Conservation (phyloP, 129 eudicot species). For the Escallonia rubra region DNA sequence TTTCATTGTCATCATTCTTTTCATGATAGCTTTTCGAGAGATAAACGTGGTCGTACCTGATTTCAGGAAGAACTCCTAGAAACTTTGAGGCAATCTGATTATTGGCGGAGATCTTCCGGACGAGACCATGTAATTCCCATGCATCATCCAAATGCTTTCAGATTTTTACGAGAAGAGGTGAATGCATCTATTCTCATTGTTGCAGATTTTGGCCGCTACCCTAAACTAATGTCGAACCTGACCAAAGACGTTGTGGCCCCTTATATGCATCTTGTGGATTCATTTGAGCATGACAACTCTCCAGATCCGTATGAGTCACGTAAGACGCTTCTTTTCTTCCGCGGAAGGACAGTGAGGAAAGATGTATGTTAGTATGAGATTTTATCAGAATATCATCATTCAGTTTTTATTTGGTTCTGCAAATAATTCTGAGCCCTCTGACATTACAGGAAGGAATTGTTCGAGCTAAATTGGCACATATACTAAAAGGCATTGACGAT, state of each 20-base stretch:
- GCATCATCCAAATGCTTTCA: conserved; percentile 99
- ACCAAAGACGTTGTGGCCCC: conserved; percentile 96
- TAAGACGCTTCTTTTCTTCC: conserved; percentile 74
- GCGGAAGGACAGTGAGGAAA: conserved; percentile 84
- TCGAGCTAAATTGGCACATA: conserved; percentile 61
- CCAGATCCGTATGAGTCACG: conserved; percentile 80
- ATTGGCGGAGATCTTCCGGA: conserved; percentile 81
- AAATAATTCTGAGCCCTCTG: conserved; percentile 7
- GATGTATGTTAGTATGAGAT: conserved; percentile 51
- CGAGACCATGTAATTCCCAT: conserved; percentile 94
- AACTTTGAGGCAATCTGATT: conserved; percentile 51
- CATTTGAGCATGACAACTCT: conserved; percentile 50
- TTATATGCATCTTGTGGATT: conserved; percentile 84
- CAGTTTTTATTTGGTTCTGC: not conserved
- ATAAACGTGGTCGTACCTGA: conserved; percentile 11
- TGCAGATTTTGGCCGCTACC: conserved; percentile 91
- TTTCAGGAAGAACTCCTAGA: conserved; percentile 72
- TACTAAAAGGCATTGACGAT: conserved; percentile 47
- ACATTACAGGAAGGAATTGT: conserved; percentile 72
- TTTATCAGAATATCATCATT: not conserved
- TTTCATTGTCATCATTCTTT: not conserved
- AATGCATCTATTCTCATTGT: conserved; percentile 85
- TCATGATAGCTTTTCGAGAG: not conserved
- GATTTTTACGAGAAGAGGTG: conserved; percentile 66
- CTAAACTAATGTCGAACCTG: conserved; percentile 61